Base-by-base conservation (phyloP, 257 asterid species). In the Fraxinus pennsylvanica region DNA sequence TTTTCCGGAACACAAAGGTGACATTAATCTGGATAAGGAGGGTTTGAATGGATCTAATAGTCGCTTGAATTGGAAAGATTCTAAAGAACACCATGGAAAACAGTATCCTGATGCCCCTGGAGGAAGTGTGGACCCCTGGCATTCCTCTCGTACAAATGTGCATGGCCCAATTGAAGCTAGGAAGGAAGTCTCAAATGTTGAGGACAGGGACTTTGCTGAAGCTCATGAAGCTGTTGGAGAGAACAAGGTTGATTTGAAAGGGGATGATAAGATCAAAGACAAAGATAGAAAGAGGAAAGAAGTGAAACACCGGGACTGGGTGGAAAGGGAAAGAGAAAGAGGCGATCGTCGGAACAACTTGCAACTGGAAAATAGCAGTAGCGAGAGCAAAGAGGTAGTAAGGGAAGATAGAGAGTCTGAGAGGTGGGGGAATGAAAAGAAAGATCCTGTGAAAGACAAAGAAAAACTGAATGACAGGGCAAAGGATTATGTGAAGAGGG, bases 231-330 rank as follows among this genome's bases (percentile, higher is more conserved):
- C 95, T 57, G 90, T 90, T 78, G 94, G 96, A 66, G 97, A 92
- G 84, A 95, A 89, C 85, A 93, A 87, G 85, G 89, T 89, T 77
- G 98, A 93, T 77, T 41, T 82, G 78, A 92, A 86, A 87, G 97
- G 87, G 73, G 98, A 94, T 32, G 97, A 94, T 68, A 94, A 90
- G 77, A 84, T 87, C 80, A 92, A 89, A 83, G 97, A 93, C 43
- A 95, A 86, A 87, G 99, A 95, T 74, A 87, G 94, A 80, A 93
- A 91, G 85, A 88, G 94, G 90, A 95, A 93, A 88, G 99, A 95
- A 80, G 88, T 85, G 79, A 95, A 91, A 83, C 97, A 88, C 69
- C 85, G 97, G 84, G 99, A 95, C 61, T 90, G 94, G 96, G 97
- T 91, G 63, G 98, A 43, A 2, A 43, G 50, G 17, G 50, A 93